phyloP scores from a whole-genome alignment of 2,329 filamentous ascomycete species.

The Claviceps capensis region DNA sequence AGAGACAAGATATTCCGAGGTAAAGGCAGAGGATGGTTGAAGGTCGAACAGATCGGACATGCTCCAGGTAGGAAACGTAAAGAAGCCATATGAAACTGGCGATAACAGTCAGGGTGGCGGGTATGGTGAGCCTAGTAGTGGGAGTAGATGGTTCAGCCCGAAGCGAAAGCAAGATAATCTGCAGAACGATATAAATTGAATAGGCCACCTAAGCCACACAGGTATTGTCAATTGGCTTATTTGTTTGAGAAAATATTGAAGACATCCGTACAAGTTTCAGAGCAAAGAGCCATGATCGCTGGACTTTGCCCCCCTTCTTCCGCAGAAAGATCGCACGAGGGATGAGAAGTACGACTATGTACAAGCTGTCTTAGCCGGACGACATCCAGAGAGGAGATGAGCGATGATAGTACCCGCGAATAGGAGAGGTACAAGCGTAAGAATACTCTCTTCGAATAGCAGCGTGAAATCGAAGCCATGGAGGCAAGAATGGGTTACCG shows the following conservation, averaged over 20 bases:
- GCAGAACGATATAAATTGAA: constrained; percentile 6
- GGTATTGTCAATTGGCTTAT: neutral
- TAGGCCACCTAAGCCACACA: neutral
- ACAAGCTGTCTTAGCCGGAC: neutral
- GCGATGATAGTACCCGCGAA: constrained; percentile 5
- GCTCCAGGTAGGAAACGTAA: constrained; percentile 18
- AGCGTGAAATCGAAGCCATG: constrained; percentile 17
- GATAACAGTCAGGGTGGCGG: constrained; percentile 7
- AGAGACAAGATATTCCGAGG: constrained; percentile 16
- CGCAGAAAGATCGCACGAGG: constrained; percentile 3
- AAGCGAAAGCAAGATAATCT: constrained; percentile 9
- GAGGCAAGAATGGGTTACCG: constrained; percentile 9
- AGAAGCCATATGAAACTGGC: constrained; percentile 8
- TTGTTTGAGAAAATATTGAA: neutral
- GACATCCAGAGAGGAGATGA: neutral
- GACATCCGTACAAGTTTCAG: constrained; percentile 6
- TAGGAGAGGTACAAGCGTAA: constrained; percentile 11
- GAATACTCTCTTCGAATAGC: constrained; percentile 15
- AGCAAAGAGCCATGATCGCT: constrained; percentile 7
- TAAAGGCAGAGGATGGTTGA: constrained; percentile 19
- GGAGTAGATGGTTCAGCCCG: constrained; percentile 8
- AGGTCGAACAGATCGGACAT: constrained; percentile 17
- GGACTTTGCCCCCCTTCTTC: constrained; percentile 4
- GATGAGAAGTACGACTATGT: constrained; percentile 4
- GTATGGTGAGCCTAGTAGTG: constrained; percentile 9